Conservation (phyloP, 2,329 filamentous ascomycete species). For the Neoscytalidium dimidiatum region DNA sequence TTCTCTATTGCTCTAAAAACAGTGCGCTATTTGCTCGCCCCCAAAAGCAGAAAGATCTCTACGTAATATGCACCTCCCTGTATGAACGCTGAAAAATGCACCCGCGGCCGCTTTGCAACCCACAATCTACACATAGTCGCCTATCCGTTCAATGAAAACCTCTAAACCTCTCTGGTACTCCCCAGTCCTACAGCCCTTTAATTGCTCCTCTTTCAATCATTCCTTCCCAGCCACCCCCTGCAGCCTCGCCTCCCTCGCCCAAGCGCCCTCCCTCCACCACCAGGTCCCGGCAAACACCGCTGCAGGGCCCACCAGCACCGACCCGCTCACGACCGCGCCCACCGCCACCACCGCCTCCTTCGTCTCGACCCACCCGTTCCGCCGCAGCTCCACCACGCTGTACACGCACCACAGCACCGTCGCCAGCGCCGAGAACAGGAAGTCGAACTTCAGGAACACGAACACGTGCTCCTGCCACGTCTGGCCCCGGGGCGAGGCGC, state of each 20-base stretch:
- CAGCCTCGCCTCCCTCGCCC: background rate
- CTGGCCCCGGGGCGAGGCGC: background rate
- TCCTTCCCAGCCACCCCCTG: background rate
- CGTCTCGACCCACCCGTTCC: slow-evolving; percentile 4
- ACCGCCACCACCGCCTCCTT: background rate
- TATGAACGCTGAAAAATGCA: no score
- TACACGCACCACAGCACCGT: slow-evolving; percentile 10
- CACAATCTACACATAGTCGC: no score
- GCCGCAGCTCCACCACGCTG: slow-evolving; percentile 17
- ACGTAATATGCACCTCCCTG: no score
- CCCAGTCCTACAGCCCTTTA: no score
- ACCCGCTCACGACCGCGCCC: background rate
- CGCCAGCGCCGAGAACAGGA: background rate
- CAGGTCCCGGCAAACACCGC: slow-evolving; percentile 17
- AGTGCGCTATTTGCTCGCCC: no score
- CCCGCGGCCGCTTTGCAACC: no score
- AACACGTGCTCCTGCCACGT: background rate
- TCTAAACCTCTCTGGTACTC: no score
- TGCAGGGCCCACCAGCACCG: slow-evolving; percentile 12
- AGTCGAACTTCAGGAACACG: slow-evolving; percentile 7
- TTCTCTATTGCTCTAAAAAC: no score
- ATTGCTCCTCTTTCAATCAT: background rate
- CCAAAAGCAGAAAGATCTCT: no score
- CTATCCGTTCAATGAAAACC: no score
- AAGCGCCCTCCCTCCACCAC: slow-evolving; percentile 19